Evolutionary conservation across 2,329 filamentous ascomycete genomes (phyloP).

Genomic region (Colletotrichum sansevieriae): DNA sequence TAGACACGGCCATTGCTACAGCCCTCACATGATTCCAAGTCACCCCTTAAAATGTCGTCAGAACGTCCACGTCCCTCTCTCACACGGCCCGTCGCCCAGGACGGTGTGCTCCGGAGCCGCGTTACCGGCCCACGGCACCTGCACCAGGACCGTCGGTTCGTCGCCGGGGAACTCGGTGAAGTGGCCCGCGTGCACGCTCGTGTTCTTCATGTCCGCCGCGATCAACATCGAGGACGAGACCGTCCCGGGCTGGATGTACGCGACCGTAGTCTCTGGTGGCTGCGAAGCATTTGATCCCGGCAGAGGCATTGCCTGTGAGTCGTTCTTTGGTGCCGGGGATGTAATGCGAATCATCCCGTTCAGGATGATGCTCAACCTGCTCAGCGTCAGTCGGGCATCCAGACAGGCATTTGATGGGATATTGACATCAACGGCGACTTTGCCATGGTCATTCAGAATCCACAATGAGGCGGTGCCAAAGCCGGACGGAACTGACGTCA

Average conservation of each 20-base stretch:
- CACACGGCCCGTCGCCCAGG: constrained; percentile 49
- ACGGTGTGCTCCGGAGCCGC: constrained; percentile 46
- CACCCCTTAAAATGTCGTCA: neutral
- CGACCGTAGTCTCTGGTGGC: constrained; percentile 41
- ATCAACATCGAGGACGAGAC: constrained; percentile 49
- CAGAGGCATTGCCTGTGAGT: constrained; percentile 24
- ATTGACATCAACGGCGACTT: neutral
- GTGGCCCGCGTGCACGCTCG: constrained; percentile 48
- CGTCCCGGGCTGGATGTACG: constrained; percentile 50
- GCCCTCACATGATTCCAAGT: neutral
- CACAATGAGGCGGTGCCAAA: neutral
- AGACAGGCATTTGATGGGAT: neutral
- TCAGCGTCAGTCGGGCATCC: neutral
- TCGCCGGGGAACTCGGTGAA: constrained; percentile 52
- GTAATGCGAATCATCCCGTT: constrained; percentile 52
- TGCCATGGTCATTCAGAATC: neutral
- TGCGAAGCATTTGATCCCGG: neutral
- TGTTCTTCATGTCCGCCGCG: constrained; percentile 47
- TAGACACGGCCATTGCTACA: neutral
- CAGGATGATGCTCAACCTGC: constrained; percentile 49
- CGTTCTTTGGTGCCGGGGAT: constrained; percentile 45
- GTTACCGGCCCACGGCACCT: constrained; percentile 48
- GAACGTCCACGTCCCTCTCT: constrained; percentile 29
- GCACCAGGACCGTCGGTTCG: constrained; percentile 50
- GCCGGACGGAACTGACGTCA: too few relatives aligned